phyloP scores from a whole-genome alignment of 1,284 basidiomycete species.

The Pseudozyma flocculosa region DNA sequence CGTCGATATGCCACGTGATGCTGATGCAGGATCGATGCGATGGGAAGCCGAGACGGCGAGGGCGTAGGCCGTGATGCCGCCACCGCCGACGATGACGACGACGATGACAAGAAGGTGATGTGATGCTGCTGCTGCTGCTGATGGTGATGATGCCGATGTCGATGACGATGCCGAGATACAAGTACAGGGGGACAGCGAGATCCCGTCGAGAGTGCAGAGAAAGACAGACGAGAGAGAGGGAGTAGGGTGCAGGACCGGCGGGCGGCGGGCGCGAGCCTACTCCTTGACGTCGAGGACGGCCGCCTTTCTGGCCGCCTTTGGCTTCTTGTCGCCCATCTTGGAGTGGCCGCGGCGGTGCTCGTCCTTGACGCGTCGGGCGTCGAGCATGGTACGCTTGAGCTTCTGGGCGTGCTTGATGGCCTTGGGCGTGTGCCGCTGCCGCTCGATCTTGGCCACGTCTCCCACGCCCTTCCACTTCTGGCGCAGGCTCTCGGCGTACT shows the following conservation, averaged over 20 bases:
- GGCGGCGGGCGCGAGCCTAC: too few relatives aligned
- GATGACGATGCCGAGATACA: conserved; percentile 7
- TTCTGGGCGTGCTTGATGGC: conserved; percentile 82
- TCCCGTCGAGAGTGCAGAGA: neutral
- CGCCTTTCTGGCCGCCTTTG: conserved; percentile 81
- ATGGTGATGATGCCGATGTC: too few relatives aligned
- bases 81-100: too few relatives aligned
- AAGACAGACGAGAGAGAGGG: too few relatives aligned
- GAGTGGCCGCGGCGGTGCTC: conserved; percentile 72
- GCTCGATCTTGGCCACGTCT: conserved; percentile 77
- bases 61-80: too few relatives aligned
- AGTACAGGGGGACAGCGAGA: conserved; percentile 3
- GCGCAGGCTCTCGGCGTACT: conserved; percentile 85
- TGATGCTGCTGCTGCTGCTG: too few relatives aligned
- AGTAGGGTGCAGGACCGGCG: too few relatives aligned
- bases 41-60: too few relatives aligned
- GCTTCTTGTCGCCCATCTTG: conserved; percentile 77
- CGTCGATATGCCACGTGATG: too few relatives aligned
- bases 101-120: too few relatives aligned
- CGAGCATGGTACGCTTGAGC: conserved; percentile 91
- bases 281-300: conserved; percentile 41
- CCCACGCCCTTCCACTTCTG: conserved; percentile 75
- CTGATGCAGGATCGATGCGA: too few relatives aligned
- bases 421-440: conserved; percentile 84
- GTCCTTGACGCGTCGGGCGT: conserved; percentile 85